phyloP scores from a whole-genome alignment of 495 filamentous ascomycete species.

The Mytilinidion resinicola region DNA sequence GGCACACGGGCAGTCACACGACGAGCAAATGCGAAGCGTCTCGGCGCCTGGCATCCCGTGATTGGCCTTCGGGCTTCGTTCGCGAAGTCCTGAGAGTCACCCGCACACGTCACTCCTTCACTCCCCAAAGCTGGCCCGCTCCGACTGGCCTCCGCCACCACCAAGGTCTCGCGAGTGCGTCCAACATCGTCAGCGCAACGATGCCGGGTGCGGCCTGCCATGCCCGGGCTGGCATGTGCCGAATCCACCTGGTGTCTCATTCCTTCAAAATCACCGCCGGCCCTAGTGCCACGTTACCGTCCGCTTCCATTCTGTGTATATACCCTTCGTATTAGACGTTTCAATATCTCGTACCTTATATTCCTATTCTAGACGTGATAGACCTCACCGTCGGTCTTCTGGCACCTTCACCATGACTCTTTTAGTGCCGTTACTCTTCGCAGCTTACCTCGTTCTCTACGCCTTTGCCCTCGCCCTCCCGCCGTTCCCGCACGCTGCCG shows the following conservation, averaged over 20 bases:
- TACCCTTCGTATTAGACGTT: neutral
- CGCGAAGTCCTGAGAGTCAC: neutral
- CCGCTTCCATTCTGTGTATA: neutral
- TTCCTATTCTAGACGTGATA: neutral
- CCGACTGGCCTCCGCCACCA: neutral
- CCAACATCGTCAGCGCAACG: neutral
- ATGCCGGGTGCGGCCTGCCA: neutral
- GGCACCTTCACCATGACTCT: constrained; percentile 11
- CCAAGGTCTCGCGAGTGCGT: neutral
- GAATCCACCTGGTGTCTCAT: neutral
- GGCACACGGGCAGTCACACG: neutral
- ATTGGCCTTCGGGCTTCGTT: neutral
- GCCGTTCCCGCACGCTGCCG: neutral
- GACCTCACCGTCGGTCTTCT: neutral
- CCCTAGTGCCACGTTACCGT: neutral
- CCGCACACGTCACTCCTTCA: constrained; percentile 2
- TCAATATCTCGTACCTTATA: neutral
- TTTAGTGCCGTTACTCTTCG: constrained; percentile 12
- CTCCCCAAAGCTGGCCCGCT: neutral
- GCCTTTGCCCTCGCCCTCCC: constrained; percentile 18
- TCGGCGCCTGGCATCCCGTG: neutral
- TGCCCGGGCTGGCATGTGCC: neutral
- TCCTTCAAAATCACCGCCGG: neutral
- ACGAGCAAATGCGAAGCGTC: neutral
- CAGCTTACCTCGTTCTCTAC: constrained; percentile 18